Percentiles rank a stretch among this genome's conserved stretches.
Evolutionary conservation across 1,284 basidiomycete species (phyloP).

Genomic region (Meripilus lineatus): DNA sequence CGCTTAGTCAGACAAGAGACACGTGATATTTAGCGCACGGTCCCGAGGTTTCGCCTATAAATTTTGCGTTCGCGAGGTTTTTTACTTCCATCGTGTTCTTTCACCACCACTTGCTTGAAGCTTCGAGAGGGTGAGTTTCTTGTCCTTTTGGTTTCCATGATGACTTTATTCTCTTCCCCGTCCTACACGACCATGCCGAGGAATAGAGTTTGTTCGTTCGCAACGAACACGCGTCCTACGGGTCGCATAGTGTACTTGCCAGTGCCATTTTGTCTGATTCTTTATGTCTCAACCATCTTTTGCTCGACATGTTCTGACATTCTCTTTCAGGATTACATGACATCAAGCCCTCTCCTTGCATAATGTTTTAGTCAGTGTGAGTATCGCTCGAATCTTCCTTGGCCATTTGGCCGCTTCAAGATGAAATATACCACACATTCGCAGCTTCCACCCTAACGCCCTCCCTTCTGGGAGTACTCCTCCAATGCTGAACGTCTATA

Average conservation of each 20-base stretch:
- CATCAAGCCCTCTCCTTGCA: too few species aligned
- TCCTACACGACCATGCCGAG: conserved; percentile 78
- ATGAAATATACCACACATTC: conserved; percentile 67
- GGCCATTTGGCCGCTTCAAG: conserved; percentile 26
- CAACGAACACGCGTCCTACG: conserved; percentile 60
- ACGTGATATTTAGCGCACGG: conserved; percentile 4
- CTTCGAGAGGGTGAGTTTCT: conserved; percentile 10
- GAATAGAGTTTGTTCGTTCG: conserved; percentile 68
- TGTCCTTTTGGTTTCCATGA: conserved; percentile 32
- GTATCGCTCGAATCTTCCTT: too few species aligned
- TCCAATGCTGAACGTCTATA: conserved; percentile 59
- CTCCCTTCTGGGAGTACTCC: conserved; percentile 59
- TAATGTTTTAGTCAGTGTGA: not conserved
- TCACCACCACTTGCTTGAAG: not conserved
- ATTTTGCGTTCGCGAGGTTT: conserved; percentile 2
- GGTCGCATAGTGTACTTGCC: conserved; percentile 73
- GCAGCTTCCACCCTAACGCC: conserved; percentile 75
- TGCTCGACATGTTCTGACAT: too few species aligned
- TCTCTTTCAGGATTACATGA: not conserved
- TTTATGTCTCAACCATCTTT: conserved; percentile 9
- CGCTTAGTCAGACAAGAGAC: too few species aligned
- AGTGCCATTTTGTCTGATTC: conserved; percentile 76
- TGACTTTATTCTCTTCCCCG: conserved; percentile 83
- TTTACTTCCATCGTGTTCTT: not conserved
- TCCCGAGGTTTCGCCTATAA: not conserved